phyloP scores from a whole-genome alignment of 306 rosid genomes.

The Fragaria iinumae region DNA sequence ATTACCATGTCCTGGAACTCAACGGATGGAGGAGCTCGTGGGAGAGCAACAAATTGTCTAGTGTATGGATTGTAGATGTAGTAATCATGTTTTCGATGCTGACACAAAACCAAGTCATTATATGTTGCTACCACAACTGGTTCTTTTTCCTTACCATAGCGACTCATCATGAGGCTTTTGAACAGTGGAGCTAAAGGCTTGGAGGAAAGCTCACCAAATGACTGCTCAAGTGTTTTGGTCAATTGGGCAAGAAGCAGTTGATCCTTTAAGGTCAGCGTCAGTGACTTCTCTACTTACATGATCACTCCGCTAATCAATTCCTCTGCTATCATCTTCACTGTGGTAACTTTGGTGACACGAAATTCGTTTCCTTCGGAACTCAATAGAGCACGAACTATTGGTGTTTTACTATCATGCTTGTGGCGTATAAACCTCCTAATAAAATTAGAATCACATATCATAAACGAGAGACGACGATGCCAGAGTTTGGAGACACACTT shows the following conservation, averaged over 20 bases:
- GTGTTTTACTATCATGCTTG: neutral
- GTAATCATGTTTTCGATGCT: no score
- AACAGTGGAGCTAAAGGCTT: no score
- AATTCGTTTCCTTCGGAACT: neutral
- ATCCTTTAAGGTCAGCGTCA: neutral
- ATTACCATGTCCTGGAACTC: no score
- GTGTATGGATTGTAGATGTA: neutral
- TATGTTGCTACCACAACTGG: neutral
- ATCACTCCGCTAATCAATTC: neutral
- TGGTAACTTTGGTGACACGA: neutral
- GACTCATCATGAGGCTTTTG: neutral
- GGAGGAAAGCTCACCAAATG: neutral
- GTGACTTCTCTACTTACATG: neutral
- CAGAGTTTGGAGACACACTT: neutral
- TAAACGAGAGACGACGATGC: neutral
- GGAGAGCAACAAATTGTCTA: neutral
- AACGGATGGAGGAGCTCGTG: no score
- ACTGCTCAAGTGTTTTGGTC: neutral
- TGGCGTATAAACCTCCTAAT: neutral
- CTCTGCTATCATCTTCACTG: neutral
- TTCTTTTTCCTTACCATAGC: neutral
- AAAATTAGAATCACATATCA: neutral
- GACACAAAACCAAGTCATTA: neutral
- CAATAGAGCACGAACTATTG: neutral
- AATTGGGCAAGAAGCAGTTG: neutral